Evolutionary conservation across 805 yeast genomes (phyloP), one percentile per base, ranked within the genome.

Genomic region (Starmerella bombicola): DNA sequence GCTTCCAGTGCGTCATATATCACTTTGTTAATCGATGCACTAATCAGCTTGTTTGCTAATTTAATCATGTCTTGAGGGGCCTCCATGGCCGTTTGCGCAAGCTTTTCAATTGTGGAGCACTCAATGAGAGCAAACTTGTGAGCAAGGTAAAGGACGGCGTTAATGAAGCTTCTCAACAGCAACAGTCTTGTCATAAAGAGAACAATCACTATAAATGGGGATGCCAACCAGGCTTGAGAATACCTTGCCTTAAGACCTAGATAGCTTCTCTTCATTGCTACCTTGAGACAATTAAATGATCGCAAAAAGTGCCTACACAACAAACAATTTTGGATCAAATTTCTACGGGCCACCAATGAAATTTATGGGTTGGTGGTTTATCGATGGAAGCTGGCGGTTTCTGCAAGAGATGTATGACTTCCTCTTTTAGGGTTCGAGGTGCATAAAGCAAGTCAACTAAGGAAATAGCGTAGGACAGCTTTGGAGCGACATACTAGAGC

Each of bases 121-220:
- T 71, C 59, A 1, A 59, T 36, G 25, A 65, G 42, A 0, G 74
- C 60, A 39, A 67, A 55, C 1, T 47, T 33, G 46, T 65, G 54
- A 3, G 74, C 64, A 9, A 61, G 55, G 7, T 54, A 49, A 2
- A 81, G 50, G 0, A 73, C 65, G 8, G 62, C 44, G 12, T 55
- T 37, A 1, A 83, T 51, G 0, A 79, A 64, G 4, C 47, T 55
- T 16, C 68, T 62, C 51, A 85, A 80, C 1, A 85, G 55, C 3
- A 65, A 49, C 2, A 86, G 51, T 52, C 84, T 84, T 3, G 81
- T 47, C 1, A 76, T 61, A 8, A 79, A 63, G 2, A 88, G 56
- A 0, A 73, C 48, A 12, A 78, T 43, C 1, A 73, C 53, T 1
- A 85, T 43, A 0, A 93, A 69, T 53, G 71, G 73, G 43, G 74